Evolutionary conservation across 257 asterid genomes (phyloP).

Genomic region (Solanum chilense): DNA sequence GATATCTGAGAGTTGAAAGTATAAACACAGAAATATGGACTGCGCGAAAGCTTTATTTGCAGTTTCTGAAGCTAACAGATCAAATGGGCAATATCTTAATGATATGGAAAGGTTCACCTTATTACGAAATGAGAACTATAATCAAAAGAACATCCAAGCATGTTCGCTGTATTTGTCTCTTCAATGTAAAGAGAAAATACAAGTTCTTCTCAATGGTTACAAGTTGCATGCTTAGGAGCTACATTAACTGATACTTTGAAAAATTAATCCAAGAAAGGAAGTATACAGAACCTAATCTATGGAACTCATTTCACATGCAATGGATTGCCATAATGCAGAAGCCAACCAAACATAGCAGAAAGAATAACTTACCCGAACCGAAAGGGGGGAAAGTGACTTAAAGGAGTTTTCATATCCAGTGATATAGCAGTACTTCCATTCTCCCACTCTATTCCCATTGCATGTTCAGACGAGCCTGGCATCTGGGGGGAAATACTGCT

Average conservation of each 20-base stretch:
- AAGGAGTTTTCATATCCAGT: constrained; percentile 86
- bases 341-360: constrained; percentile 7
- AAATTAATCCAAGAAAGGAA: background rate
- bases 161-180: background rate
- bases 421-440: constrained; percentile 57
- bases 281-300: background rate
- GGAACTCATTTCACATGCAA: background rate
- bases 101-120: background rate
- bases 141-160: background rate
- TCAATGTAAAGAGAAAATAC: background rate
- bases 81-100: background rate
- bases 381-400: constrained; percentile 90
- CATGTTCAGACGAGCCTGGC: constrained; percentile 54
- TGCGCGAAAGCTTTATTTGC: background rate
- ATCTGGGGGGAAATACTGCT: constrained; percentile 49
- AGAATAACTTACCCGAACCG: constrained; percentile 79
- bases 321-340: background rate
- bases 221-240: background rate
- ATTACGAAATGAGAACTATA: background rate
- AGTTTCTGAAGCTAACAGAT: background rate
- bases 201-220: background rate
- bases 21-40: background rate
- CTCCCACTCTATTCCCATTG: constrained; percentile 68
- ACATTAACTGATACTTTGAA: background rate
- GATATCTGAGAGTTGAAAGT: background rate